A percentile compares a stretch with the other conserved stretches of the same genome.
Conservation (phyloP, 2,329 filamentous ascomycete species). For the Rutstroemia sp. region DNA sequence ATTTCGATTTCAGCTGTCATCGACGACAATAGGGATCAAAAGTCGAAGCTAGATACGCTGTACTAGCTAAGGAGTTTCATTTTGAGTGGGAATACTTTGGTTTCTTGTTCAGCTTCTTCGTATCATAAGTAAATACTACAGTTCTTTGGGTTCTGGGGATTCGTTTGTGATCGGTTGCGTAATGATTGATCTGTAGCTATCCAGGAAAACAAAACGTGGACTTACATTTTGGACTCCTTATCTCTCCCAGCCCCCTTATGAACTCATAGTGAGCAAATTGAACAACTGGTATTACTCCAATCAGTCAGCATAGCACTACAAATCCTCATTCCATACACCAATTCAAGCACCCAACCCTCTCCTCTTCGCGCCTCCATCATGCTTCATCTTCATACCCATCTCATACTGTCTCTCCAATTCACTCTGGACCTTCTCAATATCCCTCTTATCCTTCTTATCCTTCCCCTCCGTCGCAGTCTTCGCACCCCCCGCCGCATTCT, state of each 20-base stretch:
- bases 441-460: constrained; percentile 11
- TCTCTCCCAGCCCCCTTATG: too few species aligned
- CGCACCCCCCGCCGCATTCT: constrained; percentile 6
- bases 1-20: not conserved
- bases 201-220: too few species aligned
- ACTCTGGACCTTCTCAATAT: constrained; percentile 25
- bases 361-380: constrained; percentile 30
- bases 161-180: too few species aligned
- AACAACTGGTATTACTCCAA: not conserved
- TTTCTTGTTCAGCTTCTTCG: not conserved
- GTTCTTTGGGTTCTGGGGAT: not conserved
- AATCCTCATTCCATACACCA: not conserved
- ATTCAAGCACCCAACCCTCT: constrained; percentile 30
- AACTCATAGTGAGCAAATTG: too few species aligned
- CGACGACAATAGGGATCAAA: not conserved
- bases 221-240: too few species aligned
- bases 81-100: not conserved
- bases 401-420: constrained; percentile 33
- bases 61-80: not conserved
- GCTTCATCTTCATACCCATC: constrained; percentile 31
- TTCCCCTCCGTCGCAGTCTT: constrained; percentile 6
- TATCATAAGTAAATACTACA: not conserved
- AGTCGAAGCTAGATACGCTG: not conserved
- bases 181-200: too few species aligned
- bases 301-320: not conserved